Conservation (phyloP, 1,139 yeast genomes). For the Diutina pseudorugosa region DNA sequence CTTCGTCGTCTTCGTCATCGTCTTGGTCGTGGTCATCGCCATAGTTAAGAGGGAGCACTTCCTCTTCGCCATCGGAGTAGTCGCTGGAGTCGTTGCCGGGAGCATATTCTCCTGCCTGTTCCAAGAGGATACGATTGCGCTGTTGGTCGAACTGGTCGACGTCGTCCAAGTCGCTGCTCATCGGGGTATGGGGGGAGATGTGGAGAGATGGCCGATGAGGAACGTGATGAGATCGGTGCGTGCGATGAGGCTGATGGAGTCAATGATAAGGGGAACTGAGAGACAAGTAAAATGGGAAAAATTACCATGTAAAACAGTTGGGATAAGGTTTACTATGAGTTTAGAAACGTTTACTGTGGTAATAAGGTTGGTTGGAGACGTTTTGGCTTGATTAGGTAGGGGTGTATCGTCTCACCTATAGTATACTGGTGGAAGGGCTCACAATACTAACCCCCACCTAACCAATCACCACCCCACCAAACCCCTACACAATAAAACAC, state of each 20-base stretch:
- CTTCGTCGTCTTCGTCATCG: constrained; percentile 14
- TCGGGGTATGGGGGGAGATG: neutral
- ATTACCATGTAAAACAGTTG: no score
- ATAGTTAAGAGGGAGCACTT: constrained; percentile 28
- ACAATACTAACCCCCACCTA: no score
- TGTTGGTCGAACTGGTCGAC: constrained; percentile 64
- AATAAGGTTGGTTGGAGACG: no score
- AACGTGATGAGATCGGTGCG: neutral
- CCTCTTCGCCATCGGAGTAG: constrained; percentile 30
- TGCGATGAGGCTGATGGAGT: no score
- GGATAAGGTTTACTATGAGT: no score
- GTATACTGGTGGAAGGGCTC: no score
- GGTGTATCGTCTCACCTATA: no score
- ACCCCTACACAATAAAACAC: no score
- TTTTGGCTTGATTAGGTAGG: no score
- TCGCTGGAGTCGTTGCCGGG: constrained; percentile 20
- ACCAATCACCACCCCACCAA: no score
- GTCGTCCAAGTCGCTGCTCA: constrained; percentile 24
- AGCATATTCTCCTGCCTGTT: constrained; percentile 40
- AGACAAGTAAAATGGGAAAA: neutral
- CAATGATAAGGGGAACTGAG: neutral
- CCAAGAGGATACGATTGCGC: constrained; percentile 48
- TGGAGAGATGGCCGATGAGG: neutral
- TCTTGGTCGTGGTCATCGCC: constrained; percentile 20
- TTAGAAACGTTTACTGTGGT: no score